Base-by-base conservation (phyloP, 345 rosid genomes). In the Anacardium occidentale region DNA sequence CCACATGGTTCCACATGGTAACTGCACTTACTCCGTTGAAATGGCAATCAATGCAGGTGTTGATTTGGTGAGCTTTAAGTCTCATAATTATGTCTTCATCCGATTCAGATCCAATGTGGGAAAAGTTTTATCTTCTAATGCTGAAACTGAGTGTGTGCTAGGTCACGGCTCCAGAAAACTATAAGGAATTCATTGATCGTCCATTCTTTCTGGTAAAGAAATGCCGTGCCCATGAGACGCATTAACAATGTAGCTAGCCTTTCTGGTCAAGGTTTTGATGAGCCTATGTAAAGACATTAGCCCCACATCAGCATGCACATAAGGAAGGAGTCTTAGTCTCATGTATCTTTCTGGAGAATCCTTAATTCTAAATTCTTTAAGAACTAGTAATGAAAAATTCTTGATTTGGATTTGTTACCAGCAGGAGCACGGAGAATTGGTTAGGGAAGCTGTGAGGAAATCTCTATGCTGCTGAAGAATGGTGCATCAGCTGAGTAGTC, bases 221-320 rank as follows among this genome's bases (percentile, higher is more conserved):
- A 79, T 8, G 18, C 77, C 79, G 82, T 85, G 18, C 85, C 91
- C 44, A 87, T 83, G 82, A 87, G 81, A 79, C 75, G 89, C 44
- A 89, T 89, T 1, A 86, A 89, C 52, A 91, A 89, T 76, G 94
- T 91, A 20, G 91, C 88, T 93, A n/a, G n/a, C n/a, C n/a, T 72
- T 90, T 77, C 74, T 88, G 40, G 91, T 90, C 21, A 90, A 90
- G 77, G 85, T 90, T 75, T 62, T 61, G 57, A 85, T 81, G 91
- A 91, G 93, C 25, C 78, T 89, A 10, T 89, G 86, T 69, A 29
- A 29, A 29, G 3, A 29, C 32, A 29, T 29, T 29, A 29, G 32
- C 32, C 32, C 32, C 3, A 29, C 32, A 1, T 3, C 32, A 29
- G 32, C 32, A 29, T 29, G 32, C 2, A 29, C 32, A 29, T 29